phyloP scores from a whole-genome alignment of 176 grass and related monocot species.

The Areca catechu region DNA sequence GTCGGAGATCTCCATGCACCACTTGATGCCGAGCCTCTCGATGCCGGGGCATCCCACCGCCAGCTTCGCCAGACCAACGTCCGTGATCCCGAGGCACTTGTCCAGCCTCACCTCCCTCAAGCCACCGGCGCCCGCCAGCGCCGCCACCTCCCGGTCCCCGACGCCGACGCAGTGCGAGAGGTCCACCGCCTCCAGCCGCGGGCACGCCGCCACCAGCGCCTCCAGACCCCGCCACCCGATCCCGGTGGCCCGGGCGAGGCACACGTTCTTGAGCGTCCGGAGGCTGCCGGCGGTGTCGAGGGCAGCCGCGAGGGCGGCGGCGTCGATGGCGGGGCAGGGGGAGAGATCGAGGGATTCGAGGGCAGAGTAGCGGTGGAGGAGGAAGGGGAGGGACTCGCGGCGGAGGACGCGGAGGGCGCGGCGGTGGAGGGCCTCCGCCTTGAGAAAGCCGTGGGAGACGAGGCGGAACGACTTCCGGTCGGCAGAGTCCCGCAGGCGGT shows the following conservation, averaged over 20 bases:
- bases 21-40: constrained; percentile 73
- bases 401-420: constrained; percentile 56
- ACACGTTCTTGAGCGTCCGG: constrained; percentile 28
- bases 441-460: constrained; percentile 53
- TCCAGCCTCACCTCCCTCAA: constrained; percentile 62
- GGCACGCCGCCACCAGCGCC: constrained; percentile 49
- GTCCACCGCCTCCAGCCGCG: constrained; percentile 66
- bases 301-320: constrained; percentile 36
- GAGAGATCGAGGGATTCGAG: constrained; percentile 77
- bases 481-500: constrained; percentile 41
- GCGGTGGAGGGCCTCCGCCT: constrained; percentile 54
- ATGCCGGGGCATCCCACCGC: constrained; percentile 63
- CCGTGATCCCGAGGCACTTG: constrained; percentile 76
- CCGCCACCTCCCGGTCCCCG: constrained; percentile 64
- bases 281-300: constrained; percentile 15
- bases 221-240: constrained; percentile 77
- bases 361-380: constrained; percentile 42
- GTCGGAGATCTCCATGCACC: constrained; percentile 90
- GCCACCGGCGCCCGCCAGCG: constrained; percentile 30
- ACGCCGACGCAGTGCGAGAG: constrained; percentile 72
- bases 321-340: constrained; percentile 66
- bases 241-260: constrained; percentile 59
- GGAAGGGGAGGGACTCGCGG: constrained; percentile 38
- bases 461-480: constrained; percentile 80
- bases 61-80: constrained; percentile 86